A percentile compares a stretch with the other conserved stretches of the same genome.
Conservation (phyloP, 2,329 filamentous ascomycete species). For the Aspergillus oerlinghausenensis region DNA sequence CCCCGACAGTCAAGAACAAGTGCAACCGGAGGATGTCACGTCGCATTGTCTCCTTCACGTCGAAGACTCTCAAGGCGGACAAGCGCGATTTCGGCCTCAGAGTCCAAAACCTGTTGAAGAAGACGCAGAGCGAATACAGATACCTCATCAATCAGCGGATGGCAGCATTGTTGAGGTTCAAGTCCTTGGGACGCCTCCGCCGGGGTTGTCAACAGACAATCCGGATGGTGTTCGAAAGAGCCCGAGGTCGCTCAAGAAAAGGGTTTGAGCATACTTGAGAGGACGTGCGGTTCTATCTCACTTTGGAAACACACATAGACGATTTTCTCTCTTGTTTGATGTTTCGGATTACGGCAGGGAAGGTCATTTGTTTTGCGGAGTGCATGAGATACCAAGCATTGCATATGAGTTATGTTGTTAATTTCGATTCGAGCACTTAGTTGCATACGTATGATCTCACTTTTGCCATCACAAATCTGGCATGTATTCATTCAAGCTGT, state of each 20-base stretch:
- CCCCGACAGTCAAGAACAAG: slow-evolving; percentile 27
- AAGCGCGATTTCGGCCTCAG: neutral
- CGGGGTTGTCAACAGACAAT: neutral
- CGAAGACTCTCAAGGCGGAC: neutral
- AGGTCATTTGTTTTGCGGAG: slow-evolving; percentile 5
- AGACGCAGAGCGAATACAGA: neutral
- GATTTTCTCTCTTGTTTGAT: neutral
- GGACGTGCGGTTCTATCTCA: slow-evolving; percentile 1
- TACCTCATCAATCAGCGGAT: neutral
- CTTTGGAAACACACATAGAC: neutral
- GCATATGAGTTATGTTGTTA: slow-evolving; percentile 4
- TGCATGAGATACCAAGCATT: slow-evolving; percentile 22
- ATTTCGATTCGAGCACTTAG: neutral
- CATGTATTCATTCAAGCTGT: neutral
- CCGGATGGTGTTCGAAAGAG: neutral
- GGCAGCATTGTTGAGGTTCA: slow-evolving; percentile 17
- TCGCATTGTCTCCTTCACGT: neutral
- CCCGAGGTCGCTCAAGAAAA: slow-evolving; percentile 1
- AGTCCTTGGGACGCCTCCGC: slow-evolving; percentile 23
- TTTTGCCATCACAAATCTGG: neutral
- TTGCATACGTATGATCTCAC: neutral
- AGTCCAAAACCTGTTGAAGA: neutral
- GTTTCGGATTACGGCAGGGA: slow-evolving; percentile 1
- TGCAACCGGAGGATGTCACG: neutral
- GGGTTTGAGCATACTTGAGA: neutral